Conservation (phyloP, 371 early-diverging fungal species). For the Fennellomyces sp. region DNA sequence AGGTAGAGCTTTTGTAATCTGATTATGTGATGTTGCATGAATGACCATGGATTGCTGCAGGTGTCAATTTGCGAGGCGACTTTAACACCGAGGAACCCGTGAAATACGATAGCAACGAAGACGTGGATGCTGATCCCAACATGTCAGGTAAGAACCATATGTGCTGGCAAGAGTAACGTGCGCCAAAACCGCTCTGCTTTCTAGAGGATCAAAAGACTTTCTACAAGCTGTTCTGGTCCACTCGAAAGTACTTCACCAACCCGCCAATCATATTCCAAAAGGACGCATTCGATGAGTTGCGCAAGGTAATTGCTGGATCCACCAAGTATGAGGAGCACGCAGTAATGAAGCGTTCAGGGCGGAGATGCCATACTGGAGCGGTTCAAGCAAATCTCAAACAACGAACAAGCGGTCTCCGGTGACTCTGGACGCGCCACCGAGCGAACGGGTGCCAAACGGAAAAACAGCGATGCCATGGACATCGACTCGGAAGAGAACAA, state of each 20-base stretch:
- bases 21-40: neutral
- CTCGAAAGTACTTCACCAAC: conserved; percentile 42
- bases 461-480: conserved; percentile 18
- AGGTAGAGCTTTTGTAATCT: conserved; percentile 12
- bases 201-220: conserved; percentile 48
- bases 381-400: conserved; percentile 38
- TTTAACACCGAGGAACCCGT: conserved; percentile 75
- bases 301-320: conserved; percentile 31
- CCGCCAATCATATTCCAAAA: conserved; percentile 42
- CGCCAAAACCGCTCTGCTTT: too few relatives aligned
- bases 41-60: conserved; percentile 16
- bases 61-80: conserved; percentile 84
- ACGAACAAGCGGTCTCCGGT: conserved; percentile 37
- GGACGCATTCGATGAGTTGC: conserved; percentile 31
- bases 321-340: neutral
- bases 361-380: conserved; percentile 35
- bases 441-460: conserved; percentile 8
- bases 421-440: conserved; percentile 18
- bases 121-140: conserved; percentile 45
- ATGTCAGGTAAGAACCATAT: conserved; percentile 48
- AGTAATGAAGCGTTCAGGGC: conserved; percentile 30
- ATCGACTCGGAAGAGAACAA: conserved; percentile 36
- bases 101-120: conserved; percentile 54
- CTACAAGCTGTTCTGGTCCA: conserved; percentile 50
- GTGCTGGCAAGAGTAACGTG: too few relatives aligned